A percentile compares a stretch with the other conserved stretches of the same genome.
phyloP scores from a whole-genome alignment of 106 monocot genomes.

The Dioscorea alata region DNA sequence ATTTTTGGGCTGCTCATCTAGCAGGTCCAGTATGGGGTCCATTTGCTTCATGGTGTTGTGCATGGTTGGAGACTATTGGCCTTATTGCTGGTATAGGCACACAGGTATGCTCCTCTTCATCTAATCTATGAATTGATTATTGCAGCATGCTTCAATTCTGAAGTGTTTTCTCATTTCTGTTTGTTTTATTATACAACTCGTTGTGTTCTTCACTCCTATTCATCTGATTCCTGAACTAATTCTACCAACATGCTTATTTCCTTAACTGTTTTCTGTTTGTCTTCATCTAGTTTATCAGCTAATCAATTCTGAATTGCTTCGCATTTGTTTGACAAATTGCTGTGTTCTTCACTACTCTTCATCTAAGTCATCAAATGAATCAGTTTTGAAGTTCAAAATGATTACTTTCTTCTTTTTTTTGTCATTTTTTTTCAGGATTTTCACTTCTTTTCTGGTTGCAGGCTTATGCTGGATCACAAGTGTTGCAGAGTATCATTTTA shows the following conservation, averaged over 20 bases:
- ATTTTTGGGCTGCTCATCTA: constrained; percentile 81
- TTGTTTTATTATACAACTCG: no score
- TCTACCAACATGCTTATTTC: no score
- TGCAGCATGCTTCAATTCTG: no score
- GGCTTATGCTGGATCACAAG: constrained; percentile 80
- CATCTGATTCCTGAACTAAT: no score
- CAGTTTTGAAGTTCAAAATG: not conserved
- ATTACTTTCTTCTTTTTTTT: not conserved
- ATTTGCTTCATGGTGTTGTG: constrained; percentile 78
- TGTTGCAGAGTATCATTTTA: constrained; percentile 71
- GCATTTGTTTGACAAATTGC: no score
- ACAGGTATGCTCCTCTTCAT: constrained; percentile 35
- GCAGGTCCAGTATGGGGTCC: constrained; percentile 79
- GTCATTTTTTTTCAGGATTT: not conserved
- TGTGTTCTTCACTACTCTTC: no score
- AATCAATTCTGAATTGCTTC: no score
- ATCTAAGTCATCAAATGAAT: no score
- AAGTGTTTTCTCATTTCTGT: no score
- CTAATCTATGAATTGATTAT: not conserved
- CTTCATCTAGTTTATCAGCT: no score
- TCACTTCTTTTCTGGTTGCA: constrained; percentile 9
- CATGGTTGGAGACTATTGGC: constrained; percentile 76
- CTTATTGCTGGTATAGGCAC: constrained; percentile 72
- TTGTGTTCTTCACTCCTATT: no score
- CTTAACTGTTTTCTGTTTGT: no score